phyloP scores from a whole-genome alignment of 208 protist genomes.

The Leptomonas seymouri region DNA sequence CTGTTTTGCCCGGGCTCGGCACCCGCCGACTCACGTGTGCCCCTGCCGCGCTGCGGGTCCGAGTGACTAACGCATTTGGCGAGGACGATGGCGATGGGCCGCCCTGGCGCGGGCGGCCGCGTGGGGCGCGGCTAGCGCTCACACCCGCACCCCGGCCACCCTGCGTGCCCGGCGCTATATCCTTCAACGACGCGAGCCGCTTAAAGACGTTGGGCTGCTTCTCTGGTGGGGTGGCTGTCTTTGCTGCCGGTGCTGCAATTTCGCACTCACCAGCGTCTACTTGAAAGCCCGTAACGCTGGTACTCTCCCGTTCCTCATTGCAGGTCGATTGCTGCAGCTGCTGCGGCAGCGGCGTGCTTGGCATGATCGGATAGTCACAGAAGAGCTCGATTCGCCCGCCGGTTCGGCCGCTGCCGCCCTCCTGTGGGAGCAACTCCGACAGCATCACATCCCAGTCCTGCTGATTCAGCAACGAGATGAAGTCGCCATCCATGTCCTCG shows the following conservation, averaged over 20 bases:
- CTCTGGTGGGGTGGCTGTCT: conserved; percentile 5
- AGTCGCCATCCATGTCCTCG: conserved; percentile 82
- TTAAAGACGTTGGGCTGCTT: conserved; percentile 30
- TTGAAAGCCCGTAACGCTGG: background rate
- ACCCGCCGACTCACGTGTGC: no score
- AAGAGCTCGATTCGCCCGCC: conserved; percentile 60
- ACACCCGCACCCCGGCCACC: conserved; percentile 2
- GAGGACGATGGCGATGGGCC: background rate
- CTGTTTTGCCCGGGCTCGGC: background rate
- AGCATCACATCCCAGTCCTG: conserved; percentile 79
- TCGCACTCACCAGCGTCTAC: background rate
- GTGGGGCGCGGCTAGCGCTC: background rate
- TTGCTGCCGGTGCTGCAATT: background rate
- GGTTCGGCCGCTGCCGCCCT: background rate
- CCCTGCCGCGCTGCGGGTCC: background rate
- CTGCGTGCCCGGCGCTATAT: background rate
- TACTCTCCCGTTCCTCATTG: background rate
- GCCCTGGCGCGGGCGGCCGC: background rate
- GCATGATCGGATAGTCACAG: conserved; percentile 68
- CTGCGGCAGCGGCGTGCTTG: conserved; percentile 5
- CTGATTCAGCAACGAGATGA: conserved; percentile 71
- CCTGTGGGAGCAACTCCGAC: conserved; percentile 40
- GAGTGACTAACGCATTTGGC: background rate
- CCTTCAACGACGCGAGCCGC: conserved; percentile 21
- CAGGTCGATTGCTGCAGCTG: conserved; percentile 5